A percentile compares a stretch with the other conserved stretches of the same genome.
phyloP scores from a whole-genome alignment of 2,329 filamentous ascomycete genomes.

The Exserohilum turcica region DNA sequence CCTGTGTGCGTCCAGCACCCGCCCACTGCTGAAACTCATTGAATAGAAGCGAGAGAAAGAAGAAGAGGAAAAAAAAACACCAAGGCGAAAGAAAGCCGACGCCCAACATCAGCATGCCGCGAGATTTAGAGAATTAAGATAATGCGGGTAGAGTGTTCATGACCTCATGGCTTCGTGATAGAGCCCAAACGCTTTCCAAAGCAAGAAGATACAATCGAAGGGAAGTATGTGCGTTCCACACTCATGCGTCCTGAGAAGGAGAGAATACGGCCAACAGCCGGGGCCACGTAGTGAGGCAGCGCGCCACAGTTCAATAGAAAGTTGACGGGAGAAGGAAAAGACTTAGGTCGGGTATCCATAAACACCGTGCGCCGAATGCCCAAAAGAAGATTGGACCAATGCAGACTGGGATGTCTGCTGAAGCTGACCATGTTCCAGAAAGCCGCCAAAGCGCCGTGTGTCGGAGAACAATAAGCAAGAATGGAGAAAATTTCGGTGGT shows the following conservation, averaged over 20 bases:
- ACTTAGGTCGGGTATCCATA: constrained; percentile 32
- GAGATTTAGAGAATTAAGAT: constrained; percentile 28
- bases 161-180: constrained; percentile 47
- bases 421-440: constrained; percentile 31
- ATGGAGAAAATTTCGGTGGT: constrained; percentile 42
- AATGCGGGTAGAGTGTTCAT: constrained; percentile 35
- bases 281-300: background rate
- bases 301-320: constrained; percentile 5
- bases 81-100: constrained; percentile 8
- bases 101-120: constrained; percentile 15
- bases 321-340: constrained; percentile 9
- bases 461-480: constrained; percentile 49
- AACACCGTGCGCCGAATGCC: constrained; percentile 28
- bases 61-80: constrained; percentile 20
- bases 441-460: constrained; percentile 37
- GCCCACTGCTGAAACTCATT: constrained; percentile 10
- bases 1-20: constrained; percentile 20
- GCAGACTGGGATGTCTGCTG: constrained; percentile 22
- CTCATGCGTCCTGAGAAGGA: background rate
- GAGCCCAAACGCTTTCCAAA: constrained; percentile 36
- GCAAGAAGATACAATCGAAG: constrained; percentile 41
- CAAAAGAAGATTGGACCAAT: constrained; percentile 28
- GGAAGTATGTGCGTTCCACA: constrained; percentile 17
- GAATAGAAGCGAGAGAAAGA: constrained; percentile 13
- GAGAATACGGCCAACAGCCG: background rate